Evolutionary conservation across 1,284 basidiomycete genomes (phyloP).

Genomic region (Moesziomyces antarcticus): DNA sequence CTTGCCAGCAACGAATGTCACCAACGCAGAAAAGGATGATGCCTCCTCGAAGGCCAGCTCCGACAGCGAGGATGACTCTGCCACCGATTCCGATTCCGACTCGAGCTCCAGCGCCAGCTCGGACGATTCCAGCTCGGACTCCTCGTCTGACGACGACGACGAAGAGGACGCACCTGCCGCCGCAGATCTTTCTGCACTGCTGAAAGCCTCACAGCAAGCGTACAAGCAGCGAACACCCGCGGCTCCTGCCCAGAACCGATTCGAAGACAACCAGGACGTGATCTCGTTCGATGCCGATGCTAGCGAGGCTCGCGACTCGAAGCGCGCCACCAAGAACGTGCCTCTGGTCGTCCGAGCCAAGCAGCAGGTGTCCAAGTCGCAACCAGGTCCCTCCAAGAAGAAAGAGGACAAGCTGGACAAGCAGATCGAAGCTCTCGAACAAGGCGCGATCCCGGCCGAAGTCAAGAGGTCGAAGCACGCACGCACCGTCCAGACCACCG

Average conservation of each 20-base stretch:
- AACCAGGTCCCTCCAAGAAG: conserved; percentile 6
- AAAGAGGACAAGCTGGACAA: conserved; percentile 33
- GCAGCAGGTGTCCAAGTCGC: conserved; percentile 29
- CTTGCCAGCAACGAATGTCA: background rate
- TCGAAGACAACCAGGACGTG: conserved; percentile 48
- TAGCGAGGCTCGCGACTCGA: conserved; percentile 4
- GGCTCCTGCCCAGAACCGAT: conserved; percentile 11
- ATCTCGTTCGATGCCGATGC: conserved; percentile 33
- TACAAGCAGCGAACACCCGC: conserved; percentile 25
- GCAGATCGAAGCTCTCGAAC: conserved; percentile 38
- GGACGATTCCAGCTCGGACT: conserved; percentile 30
- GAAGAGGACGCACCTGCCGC: conserved; percentile 7
- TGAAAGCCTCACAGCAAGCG: conserved; percentile 47
- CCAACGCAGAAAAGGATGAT: background rate
- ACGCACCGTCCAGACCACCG: conserved; percentile 67
- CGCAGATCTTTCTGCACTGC: conserved; percentile 31
- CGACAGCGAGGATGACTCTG: conserved; percentile 8
- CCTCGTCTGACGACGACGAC: conserved; percentile 27
- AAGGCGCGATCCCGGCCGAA: conserved; percentile 14
- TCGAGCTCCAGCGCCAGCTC: conserved; percentile 6
- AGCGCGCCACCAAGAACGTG: conserved; percentile 29
- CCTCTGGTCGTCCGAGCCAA: conserved; percentile 42
- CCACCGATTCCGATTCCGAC: conserved; percentile 15
- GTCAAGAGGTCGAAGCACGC: conserved; percentile 42
- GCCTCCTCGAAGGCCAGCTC: conserved; percentile 12